Percentiles rank a stretch among this genome's conserved stretches.
Evolutionary conservation across 192 early-diverging fungal species (phyloP).

Genomic region (Coemansia sp.): DNA sequence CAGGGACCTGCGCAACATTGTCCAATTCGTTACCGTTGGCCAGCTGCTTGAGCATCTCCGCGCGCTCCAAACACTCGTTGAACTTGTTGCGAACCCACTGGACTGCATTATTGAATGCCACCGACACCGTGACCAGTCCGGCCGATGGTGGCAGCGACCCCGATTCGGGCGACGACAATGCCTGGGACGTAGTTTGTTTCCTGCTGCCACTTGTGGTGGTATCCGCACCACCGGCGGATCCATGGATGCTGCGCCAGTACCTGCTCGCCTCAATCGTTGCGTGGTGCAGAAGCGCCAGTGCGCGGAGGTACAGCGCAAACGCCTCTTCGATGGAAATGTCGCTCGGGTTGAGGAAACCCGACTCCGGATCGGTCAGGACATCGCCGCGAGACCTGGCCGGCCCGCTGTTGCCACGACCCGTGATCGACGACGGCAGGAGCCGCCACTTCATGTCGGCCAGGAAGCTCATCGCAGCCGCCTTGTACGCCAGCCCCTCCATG

Average conservation of each 20-base stretch:
- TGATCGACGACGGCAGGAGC: slow-evolving; percentile 25
- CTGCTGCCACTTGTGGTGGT: neutral
- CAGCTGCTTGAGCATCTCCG: slow-evolving; percentile 64
- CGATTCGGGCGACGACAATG: neutral
- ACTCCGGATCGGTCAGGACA: slow-evolving; percentile 31
- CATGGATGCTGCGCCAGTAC: slow-evolving; percentile 40
- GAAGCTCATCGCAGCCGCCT: slow-evolving; percentile 70
- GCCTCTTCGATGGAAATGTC: slow-evolving; percentile 62
- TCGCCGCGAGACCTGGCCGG: neutral
- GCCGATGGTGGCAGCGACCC: neutral
- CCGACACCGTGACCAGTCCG: slow-evolving; percentile 32
- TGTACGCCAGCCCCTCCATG: slow-evolving; percentile 71
- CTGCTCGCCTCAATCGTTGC: slow-evolving; percentile 59
- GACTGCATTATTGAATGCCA: slow-evolving; percentile 64
- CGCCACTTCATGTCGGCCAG: slow-evolving; percentile 58
- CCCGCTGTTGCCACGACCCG: neutral
- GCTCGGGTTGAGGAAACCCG: slow-evolving; percentile 36
- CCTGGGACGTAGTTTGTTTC: neutral
- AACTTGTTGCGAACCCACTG: slow-evolving; percentile 91
- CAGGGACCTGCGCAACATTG: slow-evolving; percentile 48
- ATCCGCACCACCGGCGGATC: neutral
- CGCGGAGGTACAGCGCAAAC: slow-evolving; percentile 68
- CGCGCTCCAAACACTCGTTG: slow-evolving; percentile 87
- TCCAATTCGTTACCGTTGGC: slow-evolving; percentile 58
- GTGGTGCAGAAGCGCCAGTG: slow-evolving; percentile 64